Evolutionary conservation across 2,329 filamentous ascomycete genomes (phyloP).

Genomic region (Stromatinia cepivora): DNA sequence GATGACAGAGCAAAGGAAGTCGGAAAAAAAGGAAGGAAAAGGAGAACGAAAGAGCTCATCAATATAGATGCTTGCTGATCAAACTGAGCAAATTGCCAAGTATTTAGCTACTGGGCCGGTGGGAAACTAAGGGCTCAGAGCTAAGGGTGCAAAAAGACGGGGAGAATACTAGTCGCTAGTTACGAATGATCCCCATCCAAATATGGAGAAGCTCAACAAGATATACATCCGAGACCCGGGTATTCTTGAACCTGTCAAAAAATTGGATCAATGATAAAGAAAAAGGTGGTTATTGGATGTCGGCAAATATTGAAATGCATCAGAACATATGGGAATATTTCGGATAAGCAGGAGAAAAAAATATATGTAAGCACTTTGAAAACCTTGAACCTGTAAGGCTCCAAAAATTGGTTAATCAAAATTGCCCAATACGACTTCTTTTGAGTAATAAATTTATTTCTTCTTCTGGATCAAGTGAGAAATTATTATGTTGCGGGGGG

Average conservation of each 20-base stretch:
- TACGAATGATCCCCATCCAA: background rate
- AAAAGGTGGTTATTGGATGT: background rate
- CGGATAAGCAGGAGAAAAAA: background rate
- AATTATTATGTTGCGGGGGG: background rate
- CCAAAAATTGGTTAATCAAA: background rate
- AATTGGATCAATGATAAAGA: background rate
- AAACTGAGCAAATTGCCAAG: background rate
- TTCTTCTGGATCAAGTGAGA: background rate
- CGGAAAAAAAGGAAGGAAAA: background rate
- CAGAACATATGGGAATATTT: background rate
- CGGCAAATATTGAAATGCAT: background rate
- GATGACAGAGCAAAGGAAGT: background rate
- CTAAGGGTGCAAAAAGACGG: background rate
- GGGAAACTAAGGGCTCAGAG: background rate
- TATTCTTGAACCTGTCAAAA: background rate
- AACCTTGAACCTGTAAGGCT: background rate
- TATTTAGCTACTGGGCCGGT: too few relatives aligned
- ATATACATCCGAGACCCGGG: too few relatives aligned
- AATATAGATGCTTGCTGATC: background rate
- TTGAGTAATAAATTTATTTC: background rate
- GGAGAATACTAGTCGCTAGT: background rate
- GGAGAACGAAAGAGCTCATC: background rate
- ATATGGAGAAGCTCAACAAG: background rate
- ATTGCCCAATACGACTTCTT: background rate
- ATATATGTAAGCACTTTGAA: conserved; percentile 1